Evolutionary conservation across 495 filamentous ascomycete species (phyloP).

Genomic region (Collariella sp.): DNA sequence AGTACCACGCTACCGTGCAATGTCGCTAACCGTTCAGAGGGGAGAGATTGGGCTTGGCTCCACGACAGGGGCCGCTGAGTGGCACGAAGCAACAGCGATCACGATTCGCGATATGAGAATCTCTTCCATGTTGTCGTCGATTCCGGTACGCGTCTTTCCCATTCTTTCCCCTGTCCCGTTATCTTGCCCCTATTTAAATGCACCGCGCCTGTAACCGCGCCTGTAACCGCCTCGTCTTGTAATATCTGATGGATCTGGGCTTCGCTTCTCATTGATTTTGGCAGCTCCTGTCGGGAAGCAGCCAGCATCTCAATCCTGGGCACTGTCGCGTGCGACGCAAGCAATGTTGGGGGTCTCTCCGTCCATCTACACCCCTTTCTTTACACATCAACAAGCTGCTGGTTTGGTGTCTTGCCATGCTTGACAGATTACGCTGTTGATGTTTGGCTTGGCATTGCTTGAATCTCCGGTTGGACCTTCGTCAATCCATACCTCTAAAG

Average conservation of each 20-base stretch:
- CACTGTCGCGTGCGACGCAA: background rate
- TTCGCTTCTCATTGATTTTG: background rate
- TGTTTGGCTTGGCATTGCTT: background rate
- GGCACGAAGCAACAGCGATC: slow-evolving; percentile 8
- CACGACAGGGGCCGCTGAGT: slow-evolving; percentile 8
- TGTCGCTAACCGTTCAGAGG: slow-evolving; percentile 19
- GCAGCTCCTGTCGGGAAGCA: no score
- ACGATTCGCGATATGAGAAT: slow-evolving; percentile 9
- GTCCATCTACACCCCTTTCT: no score
- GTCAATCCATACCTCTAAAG: background rate
- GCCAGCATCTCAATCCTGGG: no score
- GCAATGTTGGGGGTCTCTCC: background rate
- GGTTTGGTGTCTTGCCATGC: no score
- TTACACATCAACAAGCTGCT: no score
- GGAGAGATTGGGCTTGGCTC: slow-evolving; percentile 9
- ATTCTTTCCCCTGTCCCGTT: slow-evolving; percentile 9
- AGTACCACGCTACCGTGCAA: slow-evolving; percentile 21
- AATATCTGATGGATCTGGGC: background rate
- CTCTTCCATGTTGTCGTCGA: slow-evolving; percentile 13
- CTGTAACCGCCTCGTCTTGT: background rate
- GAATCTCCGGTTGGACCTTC: background rate
- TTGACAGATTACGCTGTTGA: no score
- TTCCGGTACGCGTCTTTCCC: slow-evolving; percentile 26
- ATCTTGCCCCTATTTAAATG: slow-evolving; percentile 6
- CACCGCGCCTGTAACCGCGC: background rate